Evolutionary conservation across 495 filamentous ascomycete genomes (phyloP), one percentile per base, ranked within the genome.

Genomic region (Podospora anserina): DNA sequence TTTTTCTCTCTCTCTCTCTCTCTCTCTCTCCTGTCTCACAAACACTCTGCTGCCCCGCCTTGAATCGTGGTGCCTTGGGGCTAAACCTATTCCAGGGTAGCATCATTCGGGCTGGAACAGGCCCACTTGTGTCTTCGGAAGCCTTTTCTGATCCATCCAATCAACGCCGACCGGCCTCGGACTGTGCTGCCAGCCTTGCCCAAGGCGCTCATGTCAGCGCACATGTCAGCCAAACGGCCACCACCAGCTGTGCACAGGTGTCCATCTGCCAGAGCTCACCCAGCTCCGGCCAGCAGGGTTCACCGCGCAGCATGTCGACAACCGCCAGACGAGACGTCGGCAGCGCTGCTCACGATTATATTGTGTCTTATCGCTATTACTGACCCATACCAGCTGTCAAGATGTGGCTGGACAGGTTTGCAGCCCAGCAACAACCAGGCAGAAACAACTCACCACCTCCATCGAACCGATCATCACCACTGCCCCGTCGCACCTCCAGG

Each of bases 381-480:
- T 39, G 34, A 39, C 15, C 61, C 30, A 19, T 63, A 3, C 7
- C 39, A 49, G 9, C 39, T 16, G 39, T 49, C 74, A 82, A 66
- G 69, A 96, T 96, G 93, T 95, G 92, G 91, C 88, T 94, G 71
- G 92, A 96, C 84, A 89, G 92, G 74, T 88, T 94, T 69, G 89
- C 90, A 64, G 89, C 87, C 74, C 89, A 91, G 77, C 39, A 49
- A 16, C 39, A 49, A 13, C 87, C 90, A 62, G 83, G 85, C 54
- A 88, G 88, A 64, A 85, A 87, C 65, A 80, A 86, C 58, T 68
- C 80, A 58, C 79, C 85, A 16, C 81, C 81, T 59, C 69, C 81
- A n/a, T 83, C 82, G 64, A 88, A 84, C 76, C 87, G 91, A 72
- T 82, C 88, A 72, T 93, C 90, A 70, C 93, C 91, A 56, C 83